phyloP scores from a whole-genome alignment of 2,329 filamentous ascomycete genomes.

The Albifimbria verrucaria region DNA sequence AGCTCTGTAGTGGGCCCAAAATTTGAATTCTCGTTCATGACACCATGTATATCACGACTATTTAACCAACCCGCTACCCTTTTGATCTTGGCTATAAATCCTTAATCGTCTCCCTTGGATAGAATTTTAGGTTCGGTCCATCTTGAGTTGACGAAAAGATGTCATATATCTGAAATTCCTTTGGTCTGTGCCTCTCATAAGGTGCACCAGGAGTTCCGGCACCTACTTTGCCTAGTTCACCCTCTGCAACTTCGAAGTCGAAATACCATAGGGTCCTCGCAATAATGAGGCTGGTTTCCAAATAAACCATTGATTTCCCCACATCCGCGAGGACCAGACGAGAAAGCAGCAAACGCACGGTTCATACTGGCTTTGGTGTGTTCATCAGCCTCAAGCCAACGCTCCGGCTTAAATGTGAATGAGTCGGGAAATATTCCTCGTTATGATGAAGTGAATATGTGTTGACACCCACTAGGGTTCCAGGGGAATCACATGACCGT shows the following conservation, averaged over 20 bases:
- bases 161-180: constrained; percentile 1
- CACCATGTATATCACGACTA: too few species aligned
- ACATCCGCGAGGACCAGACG: neutral
- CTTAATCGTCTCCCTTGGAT: neutral
- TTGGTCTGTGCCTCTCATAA: neutral
- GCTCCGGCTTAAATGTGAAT: constrained; percentile 1
- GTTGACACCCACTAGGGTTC: neutral
- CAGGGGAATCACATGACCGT: neutral
- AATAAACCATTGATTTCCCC: neutral
- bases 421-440: constrained; percentile 2
- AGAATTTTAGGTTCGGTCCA: neutral
- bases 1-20: too few species aligned
- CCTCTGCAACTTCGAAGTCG: neutral
- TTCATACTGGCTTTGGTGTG: neutral
- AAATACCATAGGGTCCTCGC: neutral
- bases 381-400: neutral
- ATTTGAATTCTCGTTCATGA: too few species aligned
- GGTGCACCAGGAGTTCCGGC: neutral
- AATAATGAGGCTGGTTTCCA: neutral
- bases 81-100: too few species aligned
- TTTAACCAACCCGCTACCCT: too few species aligned
- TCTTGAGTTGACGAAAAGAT: neutral
- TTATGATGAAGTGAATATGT: neutral
- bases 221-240: neutral
- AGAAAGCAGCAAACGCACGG: neutral